Evolutionary conservation across 2,329 filamentous ascomycete species (phyloP).

Genomic region (Teratosphaeria nubilosa): DNA sequence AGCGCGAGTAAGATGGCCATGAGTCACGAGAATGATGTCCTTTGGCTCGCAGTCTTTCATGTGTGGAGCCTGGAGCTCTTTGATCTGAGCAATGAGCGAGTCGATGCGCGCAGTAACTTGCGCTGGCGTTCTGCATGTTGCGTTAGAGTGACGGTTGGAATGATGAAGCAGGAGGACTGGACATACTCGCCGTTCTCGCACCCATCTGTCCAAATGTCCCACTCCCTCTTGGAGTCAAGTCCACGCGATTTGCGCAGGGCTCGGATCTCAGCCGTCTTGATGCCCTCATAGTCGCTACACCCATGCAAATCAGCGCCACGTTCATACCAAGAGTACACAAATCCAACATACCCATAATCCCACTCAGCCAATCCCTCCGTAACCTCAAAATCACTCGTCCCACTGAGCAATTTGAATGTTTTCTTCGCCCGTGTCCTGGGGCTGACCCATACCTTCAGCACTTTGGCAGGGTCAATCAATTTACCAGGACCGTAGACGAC

Average conservation of each 20-base stretch:
- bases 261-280: conserved; percentile 61
- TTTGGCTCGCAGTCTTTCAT: conserved; percentile 37
- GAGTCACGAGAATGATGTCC: conserved; percentile 69
- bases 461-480: conserved; percentile 40
- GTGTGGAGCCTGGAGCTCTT: conserved; percentile 45
- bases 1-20: conserved; percentile 74
- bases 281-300: conserved; percentile 56
- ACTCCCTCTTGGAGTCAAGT: conserved; percentile 41
- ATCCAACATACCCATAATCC: conserved; percentile 56
- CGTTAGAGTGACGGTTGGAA: not conserved
- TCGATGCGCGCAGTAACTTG: conserved; percentile 65
- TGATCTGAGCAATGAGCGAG: conserved; percentile 60
- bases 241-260: conserved; percentile 50
- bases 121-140: conserved; percentile 46
- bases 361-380: conserved; percentile 68
- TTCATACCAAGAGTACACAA: conserved; percentile 26
- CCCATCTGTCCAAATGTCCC: conserved; percentile 87
- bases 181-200: conserved; percentile 73
- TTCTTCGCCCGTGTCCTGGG: conserved; percentile 39
- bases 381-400: conserved; percentile 34
- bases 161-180: not conserved
- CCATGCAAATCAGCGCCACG: not conserved
- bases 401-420: conserved; percentile 40
- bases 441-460: conserved; percentile 41
- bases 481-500: conserved; percentile 41